phyloP scores from a whole-genome alignment of 345 rosid species.

The Brassica napus region DNA sequence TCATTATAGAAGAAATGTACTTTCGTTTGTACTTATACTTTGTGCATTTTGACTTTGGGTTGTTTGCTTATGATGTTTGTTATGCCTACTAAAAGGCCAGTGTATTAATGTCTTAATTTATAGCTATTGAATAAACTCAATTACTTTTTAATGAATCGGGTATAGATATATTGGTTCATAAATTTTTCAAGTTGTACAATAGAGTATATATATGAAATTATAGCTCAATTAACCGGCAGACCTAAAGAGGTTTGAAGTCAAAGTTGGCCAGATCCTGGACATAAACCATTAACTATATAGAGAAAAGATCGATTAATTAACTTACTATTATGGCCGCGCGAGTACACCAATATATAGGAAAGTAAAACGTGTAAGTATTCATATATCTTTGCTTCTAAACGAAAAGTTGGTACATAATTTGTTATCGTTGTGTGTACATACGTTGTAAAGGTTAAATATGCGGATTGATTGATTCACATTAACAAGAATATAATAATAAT shows the following conservation, averaged over 20 bases:
- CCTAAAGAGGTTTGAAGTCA: neutral
- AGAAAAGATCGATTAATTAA: neutral
- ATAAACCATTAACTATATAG: neutral
- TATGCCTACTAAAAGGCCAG: conserved; percentile 7
- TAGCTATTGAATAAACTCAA: conserved; percentile 1
- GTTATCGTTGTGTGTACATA: neutral
- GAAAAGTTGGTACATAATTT: neutral
- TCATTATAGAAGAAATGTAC: conserved; percentile 1
- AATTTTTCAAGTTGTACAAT: neutral
- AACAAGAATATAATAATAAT: neutral
- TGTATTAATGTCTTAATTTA: conserved; percentile 1
- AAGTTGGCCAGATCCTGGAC: neutral
- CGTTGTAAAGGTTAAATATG: neutral
- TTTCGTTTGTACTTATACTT: conserved; percentile 6
- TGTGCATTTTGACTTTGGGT: neutral
- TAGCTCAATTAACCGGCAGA: neutral
- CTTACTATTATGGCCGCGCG: neutral
- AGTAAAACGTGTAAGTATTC: too few relatives aligned
- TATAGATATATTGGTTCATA: neutral
- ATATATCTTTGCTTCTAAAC: neutral
- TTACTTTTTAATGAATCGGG: neutral
- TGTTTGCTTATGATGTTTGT: conserved; percentile 25
- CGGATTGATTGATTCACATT: neutral
- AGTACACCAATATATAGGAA: neutral
- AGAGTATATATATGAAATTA: neutral